These are phyloP conservation scores for Fusarium sp. DNA, from an alignment of 2,329 filamentous ascomycete genomes.

Conservation along the genomic window DNA sequence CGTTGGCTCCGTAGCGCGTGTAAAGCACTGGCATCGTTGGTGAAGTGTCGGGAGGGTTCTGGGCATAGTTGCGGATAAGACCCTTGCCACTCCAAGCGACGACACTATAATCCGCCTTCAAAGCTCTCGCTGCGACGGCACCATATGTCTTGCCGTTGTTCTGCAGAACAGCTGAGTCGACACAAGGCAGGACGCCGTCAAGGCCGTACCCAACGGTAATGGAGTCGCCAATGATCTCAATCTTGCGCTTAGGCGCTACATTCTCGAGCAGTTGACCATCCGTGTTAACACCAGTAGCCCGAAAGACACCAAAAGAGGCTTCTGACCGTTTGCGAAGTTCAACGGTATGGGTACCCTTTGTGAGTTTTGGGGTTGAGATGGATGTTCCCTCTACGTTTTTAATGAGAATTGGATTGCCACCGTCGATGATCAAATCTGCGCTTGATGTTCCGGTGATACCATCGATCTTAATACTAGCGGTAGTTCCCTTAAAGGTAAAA, in stretches of 20 bases:
- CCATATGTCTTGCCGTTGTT: constrained; percentile 57
- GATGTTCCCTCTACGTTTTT: constrained; percentile 12
- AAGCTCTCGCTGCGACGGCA: constrained; percentile 54
- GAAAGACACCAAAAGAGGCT: constrained; percentile 19
- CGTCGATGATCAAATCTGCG: constrained; percentile 30
- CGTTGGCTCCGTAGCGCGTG: constrained; percentile 57
- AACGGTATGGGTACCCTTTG: constrained; percentile 29
- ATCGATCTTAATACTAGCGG: constrained; percentile 50
- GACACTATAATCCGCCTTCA: constrained; percentile 57
- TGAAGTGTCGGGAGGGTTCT: constrained; percentile 44
- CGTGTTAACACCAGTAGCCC: constrained; percentile 1
- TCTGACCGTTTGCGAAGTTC: constrained; percentile 35
- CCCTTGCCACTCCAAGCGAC: constrained; percentile 60
- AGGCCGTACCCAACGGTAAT: constrained; percentile 59
- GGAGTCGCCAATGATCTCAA: constrained; percentile 59
- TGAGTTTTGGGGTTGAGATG: constrained; percentile 4
- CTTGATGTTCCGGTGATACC: constrained; percentile 20
- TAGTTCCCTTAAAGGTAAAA: constrained; percentile 55
- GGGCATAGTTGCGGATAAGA: constrained; percentile 54
- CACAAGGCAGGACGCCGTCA: constrained; percentile 55
- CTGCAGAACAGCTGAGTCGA: constrained; percentile 53
- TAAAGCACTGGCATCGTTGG: constrained; percentile 56
- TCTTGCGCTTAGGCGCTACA: constrained; percentile 48
- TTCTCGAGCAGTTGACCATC: constrained; percentile 39
- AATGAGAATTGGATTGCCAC: constrained; percentile 20